phyloP scores from a whole-genome alignment of 2,329 filamentous ascomycete genomes.

The Colletotrichum godetiae region DNA sequence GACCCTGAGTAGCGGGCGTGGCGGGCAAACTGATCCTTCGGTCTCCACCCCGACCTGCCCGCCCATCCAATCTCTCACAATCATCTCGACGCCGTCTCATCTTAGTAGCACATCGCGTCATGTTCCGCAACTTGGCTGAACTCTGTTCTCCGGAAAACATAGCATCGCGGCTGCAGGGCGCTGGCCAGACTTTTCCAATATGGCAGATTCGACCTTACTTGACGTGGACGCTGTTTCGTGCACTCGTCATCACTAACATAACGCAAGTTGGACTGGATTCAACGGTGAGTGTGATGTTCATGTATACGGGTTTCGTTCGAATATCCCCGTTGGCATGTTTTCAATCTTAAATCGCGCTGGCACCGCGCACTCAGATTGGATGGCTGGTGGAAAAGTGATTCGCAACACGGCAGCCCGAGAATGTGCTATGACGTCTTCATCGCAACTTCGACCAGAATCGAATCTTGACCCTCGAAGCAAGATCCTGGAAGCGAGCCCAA shows the following conservation, averaged over 20 bases:
- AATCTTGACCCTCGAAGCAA: background rate
- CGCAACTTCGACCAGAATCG: background rate
- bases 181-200: background rate
- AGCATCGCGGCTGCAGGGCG: background rate
- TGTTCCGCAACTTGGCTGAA: slow-evolving; percentile 12
- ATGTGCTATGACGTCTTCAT: background rate
- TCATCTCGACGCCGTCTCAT: slow-evolving; percentile 28
- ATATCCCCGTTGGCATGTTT: background rate
- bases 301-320: background rate
- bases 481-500: background rate
- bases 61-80: slow-evolving; percentile 13
- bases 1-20: slow-evolving; percentile 24
- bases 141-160: background rate
- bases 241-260: no score
- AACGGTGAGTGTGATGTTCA: no score
- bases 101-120: slow-evolving; percentile 20
- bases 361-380: background rate
- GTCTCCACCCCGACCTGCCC: background rate
- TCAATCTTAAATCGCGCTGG: background rate
- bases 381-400: background rate
- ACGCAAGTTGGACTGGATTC: no score
- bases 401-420: background rate
- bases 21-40: slow-evolving; percentile 22
- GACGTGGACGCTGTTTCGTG: no score
- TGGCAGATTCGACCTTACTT: background rate